Percentiles rank a stretch among this genome's conserved stretches.
These are phyloP conservation scores for Mycena chlorophos DNA, from an alignment of 768 basidiomycete genomes.

Conservation along the genomic window DNA sequence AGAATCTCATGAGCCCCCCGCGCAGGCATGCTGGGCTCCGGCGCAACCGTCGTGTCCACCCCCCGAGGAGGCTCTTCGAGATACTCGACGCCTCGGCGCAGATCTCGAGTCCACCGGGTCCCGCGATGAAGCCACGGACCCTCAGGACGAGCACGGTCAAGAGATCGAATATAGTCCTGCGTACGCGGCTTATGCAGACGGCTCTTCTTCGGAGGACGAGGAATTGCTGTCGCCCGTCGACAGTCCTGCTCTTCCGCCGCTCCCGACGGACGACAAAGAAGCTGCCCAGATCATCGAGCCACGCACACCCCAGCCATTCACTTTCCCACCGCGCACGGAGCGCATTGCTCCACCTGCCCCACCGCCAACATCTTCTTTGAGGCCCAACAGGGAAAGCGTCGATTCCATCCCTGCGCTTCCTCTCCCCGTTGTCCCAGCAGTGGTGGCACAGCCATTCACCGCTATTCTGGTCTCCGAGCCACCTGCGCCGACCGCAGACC, in stretches of 20 bases:
- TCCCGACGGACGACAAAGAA: slow-evolving; percentile 34
- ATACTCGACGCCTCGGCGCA: slow-evolving; percentile 46
- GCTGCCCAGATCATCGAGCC: slow-evolving; percentile 27
- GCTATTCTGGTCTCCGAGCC: slow-evolving; percentile 64
- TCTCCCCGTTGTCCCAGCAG: slow-evolving; percentile 42
- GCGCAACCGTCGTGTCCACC: slow-evolving; percentile 75
- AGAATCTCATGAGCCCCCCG: slow-evolving; percentile 43
- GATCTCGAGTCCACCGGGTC: slow-evolving; percentile 12
- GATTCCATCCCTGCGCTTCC: slow-evolving; percentile 55
- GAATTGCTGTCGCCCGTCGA: slow-evolving; percentile 34
- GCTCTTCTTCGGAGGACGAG: slow-evolving; percentile 18
- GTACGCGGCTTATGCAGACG: slow-evolving; percentile 8
- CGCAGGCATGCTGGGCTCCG: slow-evolving; percentile 59
- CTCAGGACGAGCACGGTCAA: slow-evolving; percentile 23
- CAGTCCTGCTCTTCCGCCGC: slow-evolving; percentile 59
- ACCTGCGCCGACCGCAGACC: slow-evolving; percentile 50
- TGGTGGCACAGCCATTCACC: slow-evolving; percentile 57
- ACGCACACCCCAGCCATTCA: slow-evolving; percentile 27
- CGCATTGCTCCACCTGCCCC: slow-evolving; percentile 28
- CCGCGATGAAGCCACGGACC: too few species aligned
- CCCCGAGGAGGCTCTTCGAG: slow-evolving; percentile 75
- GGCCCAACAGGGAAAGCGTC: slow-evolving; percentile 33
- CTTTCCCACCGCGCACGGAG: slow-evolving; percentile 31
- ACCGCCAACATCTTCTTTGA: slow-evolving; percentile 43
- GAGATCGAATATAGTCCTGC: slow-evolving; percentile 10